Evolutionary conservation across 2,329 filamentous ascomycete species (phyloP).

Genomic region (Pseudogymnoascus sp.): DNA sequence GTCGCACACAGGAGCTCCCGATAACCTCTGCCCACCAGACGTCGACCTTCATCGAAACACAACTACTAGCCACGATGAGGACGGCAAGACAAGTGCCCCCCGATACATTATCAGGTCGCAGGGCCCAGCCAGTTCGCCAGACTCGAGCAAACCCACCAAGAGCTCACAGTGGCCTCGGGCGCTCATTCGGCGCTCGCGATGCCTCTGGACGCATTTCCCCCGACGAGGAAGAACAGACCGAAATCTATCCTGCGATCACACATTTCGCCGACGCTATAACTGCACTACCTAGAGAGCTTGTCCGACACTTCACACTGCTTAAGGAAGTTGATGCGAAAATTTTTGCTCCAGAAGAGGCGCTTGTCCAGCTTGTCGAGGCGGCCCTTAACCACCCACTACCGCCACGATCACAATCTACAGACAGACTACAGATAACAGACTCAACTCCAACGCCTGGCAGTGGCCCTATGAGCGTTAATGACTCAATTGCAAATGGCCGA

Average conservation of each 20-base stretch:
- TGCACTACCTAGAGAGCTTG: conserved; percentile 87
- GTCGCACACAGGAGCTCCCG: conserved; percentile 1
- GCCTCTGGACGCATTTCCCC: conserved; percentile 37
- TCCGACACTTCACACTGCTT: conserved; percentile 87
- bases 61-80: conserved; percentile 26
- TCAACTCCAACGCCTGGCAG: conserved; percentile 24
- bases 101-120: conserved; percentile 39
- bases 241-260: conserved; percentile 57
- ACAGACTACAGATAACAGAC: conserved; percentile 23
- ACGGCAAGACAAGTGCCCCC: conserved; percentile 25
- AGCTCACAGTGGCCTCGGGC: conserved; percentile 40
- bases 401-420: conserved; percentile 34
- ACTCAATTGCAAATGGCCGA: conserved; percentile 25
- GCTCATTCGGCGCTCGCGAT: conserved; percentile 36
- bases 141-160: conserved; percentile 56
- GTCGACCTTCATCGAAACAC: conserved; percentile 2
- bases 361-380: conserved; percentile 65
- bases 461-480: conserved; percentile 25
- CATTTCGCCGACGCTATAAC: conserved; percentile 87
- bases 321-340: conserved; percentile 98
- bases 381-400: conserved; percentile 46
- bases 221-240: conserved; percentile 46
- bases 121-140: conserved; percentile 56
- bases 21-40: conserved; percentile 5
- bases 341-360: conserved; percentile 73